phyloP scores from a whole-genome alignment of 1,139 yeast genomes.

The Arxiozyma heterogenica region DNA sequence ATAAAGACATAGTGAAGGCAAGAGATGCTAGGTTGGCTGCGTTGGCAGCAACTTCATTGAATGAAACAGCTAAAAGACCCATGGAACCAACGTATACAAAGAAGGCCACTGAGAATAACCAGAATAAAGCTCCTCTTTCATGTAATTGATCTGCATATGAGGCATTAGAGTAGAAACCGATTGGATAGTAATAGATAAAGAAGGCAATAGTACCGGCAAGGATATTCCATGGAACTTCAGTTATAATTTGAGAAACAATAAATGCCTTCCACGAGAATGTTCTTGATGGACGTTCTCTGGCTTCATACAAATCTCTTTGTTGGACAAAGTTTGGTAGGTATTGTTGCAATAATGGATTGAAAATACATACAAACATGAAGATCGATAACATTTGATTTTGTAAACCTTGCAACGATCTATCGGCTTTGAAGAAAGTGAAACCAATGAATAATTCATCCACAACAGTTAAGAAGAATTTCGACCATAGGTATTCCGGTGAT shows the following conservation, averaged over 20 bases:
- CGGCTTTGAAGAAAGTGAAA: constrained; percentile 63
- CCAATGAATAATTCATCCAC: constrained; percentile 57
- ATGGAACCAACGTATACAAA: constrained; percentile 53
- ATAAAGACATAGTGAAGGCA: constrained; percentile 57
- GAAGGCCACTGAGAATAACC: constrained; percentile 49
- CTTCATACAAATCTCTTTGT: constrained; percentile 76
- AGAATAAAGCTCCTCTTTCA: constrained; percentile 59
- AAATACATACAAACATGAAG: constrained; percentile 54
- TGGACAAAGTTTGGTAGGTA: constrained; percentile 60
- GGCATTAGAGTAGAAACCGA: constrained; percentile 58
- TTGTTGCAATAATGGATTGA: constrained; percentile 61
- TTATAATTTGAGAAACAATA: constrained; percentile 51
- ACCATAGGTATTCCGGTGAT: constrained; percentile 50
- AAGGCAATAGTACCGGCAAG: constrained; percentile 56
- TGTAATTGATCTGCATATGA: constrained; percentile 42
- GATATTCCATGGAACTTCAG: constrained; percentile 70
- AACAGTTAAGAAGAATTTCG: constrained; percentile 42
- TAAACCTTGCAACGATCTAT: constrained; percentile 48
- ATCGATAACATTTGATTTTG: constrained; percentile 60
- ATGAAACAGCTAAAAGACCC: constrained; percentile 49
- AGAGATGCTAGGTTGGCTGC: constrained; percentile 63
- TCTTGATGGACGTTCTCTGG: constrained; percentile 78
- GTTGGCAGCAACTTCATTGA: constrained; percentile 56
- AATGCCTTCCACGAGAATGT: constrained; percentile 55
- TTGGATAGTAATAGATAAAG: constrained; percentile 75